These are phyloP conservation scores for Puccinia novopanici DNA, from an alignment of 1,284 basidiomycete genomes.

Conservation along the genomic window DNA sequence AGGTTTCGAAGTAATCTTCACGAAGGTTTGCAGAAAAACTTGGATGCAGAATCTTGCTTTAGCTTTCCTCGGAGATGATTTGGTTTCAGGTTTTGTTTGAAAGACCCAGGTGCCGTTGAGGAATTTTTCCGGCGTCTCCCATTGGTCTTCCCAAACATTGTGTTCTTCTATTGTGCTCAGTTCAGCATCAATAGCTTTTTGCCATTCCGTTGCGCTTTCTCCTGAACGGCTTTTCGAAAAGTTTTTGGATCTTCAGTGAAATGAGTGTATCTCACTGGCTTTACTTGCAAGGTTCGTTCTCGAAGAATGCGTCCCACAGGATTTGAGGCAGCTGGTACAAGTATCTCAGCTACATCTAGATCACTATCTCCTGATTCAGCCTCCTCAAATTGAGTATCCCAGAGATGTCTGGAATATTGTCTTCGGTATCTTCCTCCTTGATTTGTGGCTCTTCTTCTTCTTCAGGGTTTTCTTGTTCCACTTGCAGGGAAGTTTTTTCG, in stretches of 20 bases:
- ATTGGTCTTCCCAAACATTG: neutral
- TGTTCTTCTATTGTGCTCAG: neutral
- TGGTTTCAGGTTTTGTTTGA: neutral
- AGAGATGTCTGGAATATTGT: too few relatives aligned
- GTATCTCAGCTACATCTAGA: neutral
- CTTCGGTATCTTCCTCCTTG: too few relatives aligned
- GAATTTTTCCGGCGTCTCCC: neutral
- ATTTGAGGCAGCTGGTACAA: neutral
- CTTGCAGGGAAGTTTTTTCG: too few relatives aligned
- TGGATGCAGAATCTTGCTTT: neutral
- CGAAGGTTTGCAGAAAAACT: too few relatives aligned
- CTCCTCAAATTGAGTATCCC: too few relatives aligned
- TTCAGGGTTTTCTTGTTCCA: too few relatives aligned
- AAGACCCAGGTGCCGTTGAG: neutral
- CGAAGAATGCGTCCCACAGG: neutral
- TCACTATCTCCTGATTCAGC: neutral
- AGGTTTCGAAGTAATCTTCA: too few relatives aligned
- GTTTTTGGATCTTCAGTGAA: neutral
- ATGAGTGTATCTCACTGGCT: neutral
- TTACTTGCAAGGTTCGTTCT: too few relatives aligned
- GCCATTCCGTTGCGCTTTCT: neutral
- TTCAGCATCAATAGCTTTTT: slow-evolving; percentile 2
- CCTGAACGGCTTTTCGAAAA: neutral
- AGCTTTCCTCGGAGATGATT: neutral
- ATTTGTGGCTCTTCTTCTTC: too few relatives aligned